These are phyloP conservation scores for Nitzschia palea DNA, from an alignment of 108 stramenopile genomes.

Conservation along the genomic window DNA sequence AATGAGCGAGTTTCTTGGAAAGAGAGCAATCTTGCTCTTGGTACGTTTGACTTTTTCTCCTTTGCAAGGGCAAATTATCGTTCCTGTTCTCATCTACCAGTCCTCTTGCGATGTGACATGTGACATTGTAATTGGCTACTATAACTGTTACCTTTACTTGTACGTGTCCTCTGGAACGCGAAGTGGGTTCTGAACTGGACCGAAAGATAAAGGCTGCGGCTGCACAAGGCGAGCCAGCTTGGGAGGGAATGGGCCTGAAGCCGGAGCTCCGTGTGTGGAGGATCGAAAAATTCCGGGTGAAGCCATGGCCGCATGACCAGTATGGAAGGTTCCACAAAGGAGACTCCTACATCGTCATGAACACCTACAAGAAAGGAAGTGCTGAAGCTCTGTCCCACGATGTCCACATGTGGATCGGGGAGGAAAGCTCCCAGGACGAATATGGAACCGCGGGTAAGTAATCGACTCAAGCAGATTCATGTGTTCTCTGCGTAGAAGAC, in stretches of 20 bases:
- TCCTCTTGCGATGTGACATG: no score
- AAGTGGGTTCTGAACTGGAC: slow-evolving; percentile 49
- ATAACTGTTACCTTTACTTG: no score
- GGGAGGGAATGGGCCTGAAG: slow-evolving; percentile 48
- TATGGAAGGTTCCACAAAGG: slow-evolving; percentile 86
- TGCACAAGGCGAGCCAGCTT: slow-evolving; percentile 52
- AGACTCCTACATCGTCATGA: slow-evolving; percentile 88
- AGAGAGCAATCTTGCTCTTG: slow-evolving; percentile 36
- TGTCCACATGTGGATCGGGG: slow-evolving; percentile 86
- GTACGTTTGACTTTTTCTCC: slow-evolving; percentile 12
- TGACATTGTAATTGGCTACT: no score
- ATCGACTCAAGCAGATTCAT: no score
- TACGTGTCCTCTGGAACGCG: no score
- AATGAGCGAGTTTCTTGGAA: slow-evolving; percentile 28
- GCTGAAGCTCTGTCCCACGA: slow-evolving; percentile 49
- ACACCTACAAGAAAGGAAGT: slow-evolving; percentile 44
- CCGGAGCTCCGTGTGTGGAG: slow-evolving; percentile 83
- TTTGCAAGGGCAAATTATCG: background rate
- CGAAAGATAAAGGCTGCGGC: slow-evolving; percentile 53
- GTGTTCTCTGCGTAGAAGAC: no score
- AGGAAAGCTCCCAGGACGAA: slow-evolving; percentile 85
- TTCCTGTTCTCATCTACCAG: background rate
- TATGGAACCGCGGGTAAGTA: slow-evolving; percentile 67
- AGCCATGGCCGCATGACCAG: slow-evolving; percentile 48
- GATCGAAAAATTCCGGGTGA: slow-evolving; percentile 78